Base-by-base conservation (phyloP, 345 rosid species). In the Erysimum cheiranthoides region DNA sequence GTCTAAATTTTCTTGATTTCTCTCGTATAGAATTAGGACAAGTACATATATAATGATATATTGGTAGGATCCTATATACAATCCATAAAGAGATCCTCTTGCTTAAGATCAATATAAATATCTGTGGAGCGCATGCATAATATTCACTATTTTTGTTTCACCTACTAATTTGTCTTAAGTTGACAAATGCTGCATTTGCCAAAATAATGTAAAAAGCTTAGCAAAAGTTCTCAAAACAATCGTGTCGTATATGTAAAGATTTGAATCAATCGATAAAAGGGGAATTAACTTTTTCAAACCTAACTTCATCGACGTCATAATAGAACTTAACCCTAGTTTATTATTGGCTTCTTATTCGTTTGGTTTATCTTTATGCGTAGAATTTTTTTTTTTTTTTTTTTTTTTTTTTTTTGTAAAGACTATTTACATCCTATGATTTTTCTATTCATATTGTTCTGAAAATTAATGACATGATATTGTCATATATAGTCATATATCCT, bases 81-180 rank as follows among this genome's bases (percentile, higher is more conserved):
- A 21, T 21, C 25, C 1, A 21, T 34, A 34, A 38, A 38, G 4
- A 38, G 3, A 38, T 2, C 11, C 11, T 38, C 42, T 38, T 38
- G 12, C 11, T 38, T 38, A 38, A 9, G 1, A 42, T 14, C 45
- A 42, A 42, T 42, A 13, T 1, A 4, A 4, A 42, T 38, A 40
- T 40, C 14, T 4, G 49, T 45, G 18, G 49, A 13, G 34, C 49
- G 49, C 51, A 62, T 42, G 25, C 35, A 43, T 43, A 43, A 9
- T 28, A 43, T 28, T 14, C 21, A 61, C 6, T 6, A 21, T 5
- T 5, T 60, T 25, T 40, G 25, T 13, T 13, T 62, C 52, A 64
- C 54, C 69, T 31, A 46, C 56, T 45, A 31, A 46, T 64, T 64
- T 64, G 39, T 64, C 39, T 46, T 46, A 10, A 10, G 30, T 31